Evolutionary conservation across 768 basidiomycete species (phyloP).

Genomic region (Rhizopogon vinicolor): DNA sequence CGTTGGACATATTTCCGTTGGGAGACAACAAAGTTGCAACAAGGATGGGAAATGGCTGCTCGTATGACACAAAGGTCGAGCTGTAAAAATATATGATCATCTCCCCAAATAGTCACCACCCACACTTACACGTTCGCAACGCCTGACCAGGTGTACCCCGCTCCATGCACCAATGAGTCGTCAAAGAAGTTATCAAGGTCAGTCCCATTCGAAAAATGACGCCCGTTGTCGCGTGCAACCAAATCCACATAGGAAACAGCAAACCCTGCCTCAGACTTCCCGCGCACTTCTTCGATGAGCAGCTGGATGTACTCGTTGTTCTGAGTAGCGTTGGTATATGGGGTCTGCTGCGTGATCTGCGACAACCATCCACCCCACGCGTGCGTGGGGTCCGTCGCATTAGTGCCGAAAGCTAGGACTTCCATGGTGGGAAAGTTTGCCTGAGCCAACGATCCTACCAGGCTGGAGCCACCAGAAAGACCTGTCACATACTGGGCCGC

Average conservation of each 20-base stretch:
- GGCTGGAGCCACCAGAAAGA: constrained; percentile 22
- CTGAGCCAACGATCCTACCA: constrained; percentile 21
- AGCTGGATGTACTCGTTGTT: constrained; percentile 9
- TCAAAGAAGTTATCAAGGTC: constrained; percentile 2
- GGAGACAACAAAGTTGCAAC: constrained; percentile 19
- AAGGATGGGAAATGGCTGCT: constrained; percentile 31
- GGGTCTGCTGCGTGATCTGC: constrained; percentile 5
- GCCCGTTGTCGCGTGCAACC: constrained; percentile 3
- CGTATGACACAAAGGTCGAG: constrained; percentile 21
- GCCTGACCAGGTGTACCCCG: constrained; percentile 20
- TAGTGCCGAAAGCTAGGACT: constrained; percentile 17
- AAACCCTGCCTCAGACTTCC: constrained; percentile 8
- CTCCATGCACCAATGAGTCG: constrained; percentile 18
- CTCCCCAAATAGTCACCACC: not conserved
- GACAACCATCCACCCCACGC: constrained; percentile 17
- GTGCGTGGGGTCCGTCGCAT: constrained; percentile 1
- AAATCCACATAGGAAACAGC: constrained; percentile 10
- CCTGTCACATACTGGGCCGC: constrained; percentile 34
- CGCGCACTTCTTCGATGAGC: constrained; percentile 14
- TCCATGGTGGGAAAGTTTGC: constrained; percentile 22
- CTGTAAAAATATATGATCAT: constrained; percentile 7
- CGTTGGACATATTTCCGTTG: constrained; percentile 10
- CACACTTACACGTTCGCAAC: constrained; percentile 18
- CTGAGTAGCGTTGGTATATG: constrained; percentile 10
- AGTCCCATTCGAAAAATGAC: constrained; percentile 19